A percentile compares a stretch with the other conserved stretches of the same genome.
phyloP scores from a whole-genome alignment of 148 eudicot genomes.

The Heliosperma pusillum region DNA sequence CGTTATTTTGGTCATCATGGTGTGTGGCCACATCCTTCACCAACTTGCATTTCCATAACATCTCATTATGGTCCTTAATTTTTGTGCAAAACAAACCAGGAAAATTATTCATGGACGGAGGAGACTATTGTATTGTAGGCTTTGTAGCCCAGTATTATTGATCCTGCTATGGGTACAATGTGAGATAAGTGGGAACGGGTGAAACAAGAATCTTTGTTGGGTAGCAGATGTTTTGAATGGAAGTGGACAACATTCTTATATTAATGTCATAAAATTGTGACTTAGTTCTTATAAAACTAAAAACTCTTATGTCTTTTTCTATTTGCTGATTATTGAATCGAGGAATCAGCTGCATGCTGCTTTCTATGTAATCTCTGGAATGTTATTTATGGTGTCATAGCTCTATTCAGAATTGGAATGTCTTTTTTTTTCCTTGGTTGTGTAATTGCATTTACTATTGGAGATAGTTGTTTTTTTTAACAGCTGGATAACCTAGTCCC shows the following conservation, averaged over 20 bases:
- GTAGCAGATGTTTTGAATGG: not conserved
- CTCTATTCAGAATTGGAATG: too few relatives aligned
- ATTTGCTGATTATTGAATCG: not conserved
- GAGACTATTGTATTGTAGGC: too few relatives aligned
- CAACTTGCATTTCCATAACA: too few relatives aligned
- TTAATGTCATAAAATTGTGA: not conserved
- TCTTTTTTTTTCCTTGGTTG: not conserved
- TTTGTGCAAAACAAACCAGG: too few relatives aligned
- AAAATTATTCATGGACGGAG: too few relatives aligned
- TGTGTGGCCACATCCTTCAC: too few relatives aligned
- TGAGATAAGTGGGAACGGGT: not conserved
- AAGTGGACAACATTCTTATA: not conserved
- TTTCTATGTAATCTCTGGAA: not conserved
- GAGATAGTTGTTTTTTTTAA: not conserved
- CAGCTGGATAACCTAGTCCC: conserved; percentile 1
- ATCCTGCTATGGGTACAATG: not conserved
- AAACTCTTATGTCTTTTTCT: not conserved
- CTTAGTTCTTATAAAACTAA: not conserved
- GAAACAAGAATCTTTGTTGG: not conserved
- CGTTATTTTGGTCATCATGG: too few relatives aligned
- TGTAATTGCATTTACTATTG: not conserved
- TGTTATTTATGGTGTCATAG: not conserved
- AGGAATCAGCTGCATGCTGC: not conserved
- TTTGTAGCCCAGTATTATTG: not conserved
- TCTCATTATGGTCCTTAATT: too few relatives aligned